These are phyloP conservation scores for Podospora australis DNA, from an alignment of 495 filamentous ascomycete genomes.

Conservation along the genomic window DNA sequence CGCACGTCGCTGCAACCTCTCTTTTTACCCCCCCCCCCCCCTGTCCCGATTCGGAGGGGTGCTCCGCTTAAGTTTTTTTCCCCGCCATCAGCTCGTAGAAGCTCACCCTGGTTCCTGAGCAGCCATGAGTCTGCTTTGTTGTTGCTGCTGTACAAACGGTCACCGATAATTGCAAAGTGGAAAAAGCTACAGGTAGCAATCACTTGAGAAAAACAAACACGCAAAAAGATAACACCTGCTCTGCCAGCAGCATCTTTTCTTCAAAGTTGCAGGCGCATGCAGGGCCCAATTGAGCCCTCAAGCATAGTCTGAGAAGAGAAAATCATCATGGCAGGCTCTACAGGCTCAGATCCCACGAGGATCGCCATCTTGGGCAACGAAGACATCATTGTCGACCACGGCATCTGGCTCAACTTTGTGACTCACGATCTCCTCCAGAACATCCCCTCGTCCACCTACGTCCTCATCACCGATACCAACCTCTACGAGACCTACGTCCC, in stretches of 20 bases:
- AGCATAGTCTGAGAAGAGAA: conserved; percentile 7
- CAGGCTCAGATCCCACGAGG: conserved; percentile 36
- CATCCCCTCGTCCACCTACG: conserved; percentile 80
- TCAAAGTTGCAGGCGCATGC: conserved; percentile 13
- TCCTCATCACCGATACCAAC: conserved; percentile 94
- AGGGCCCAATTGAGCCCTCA: conserved; percentile 19
- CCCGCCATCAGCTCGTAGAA: neutral
- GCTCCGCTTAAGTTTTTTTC: conserved; percentile 16
- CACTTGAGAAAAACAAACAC: too few relatives aligned
- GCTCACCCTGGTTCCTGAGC: neutral
- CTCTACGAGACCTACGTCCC: conserved; percentile 74
- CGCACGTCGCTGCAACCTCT: neutral
- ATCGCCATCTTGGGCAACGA: conserved; percentile 56
- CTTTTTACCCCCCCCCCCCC: neutral
- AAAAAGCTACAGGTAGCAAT: too few relatives aligned
- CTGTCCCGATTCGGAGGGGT: conserved; percentile 1
- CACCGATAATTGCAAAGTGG: too few relatives aligned
- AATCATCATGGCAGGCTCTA: conserved; percentile 19
- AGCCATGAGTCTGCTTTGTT: too few relatives aligned
- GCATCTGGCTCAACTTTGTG: conserved; percentile 78
- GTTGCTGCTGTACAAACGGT: too few relatives aligned
- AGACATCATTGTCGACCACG: conserved; percentile 85
- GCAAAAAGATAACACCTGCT: too few relatives aligned
- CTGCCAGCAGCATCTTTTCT: neutral
- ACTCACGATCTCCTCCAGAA: conserved; percentile 72